phyloP scores from a whole-genome alignment of 139 green algal genomes.

The Nannochloris sp. region DNA sequence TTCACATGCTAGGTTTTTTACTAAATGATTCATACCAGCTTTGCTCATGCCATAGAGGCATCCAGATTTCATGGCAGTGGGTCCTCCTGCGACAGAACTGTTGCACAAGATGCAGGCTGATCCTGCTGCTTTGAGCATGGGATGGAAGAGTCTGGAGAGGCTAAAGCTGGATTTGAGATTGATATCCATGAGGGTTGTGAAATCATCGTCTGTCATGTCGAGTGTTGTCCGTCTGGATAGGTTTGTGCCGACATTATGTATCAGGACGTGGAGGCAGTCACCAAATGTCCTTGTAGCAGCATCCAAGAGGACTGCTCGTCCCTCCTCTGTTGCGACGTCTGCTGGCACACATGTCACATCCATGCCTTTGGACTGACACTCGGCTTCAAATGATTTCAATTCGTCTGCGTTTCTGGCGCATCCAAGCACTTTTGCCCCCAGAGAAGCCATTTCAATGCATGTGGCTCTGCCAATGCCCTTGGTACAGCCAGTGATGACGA shows the following conservation, averaged over 20 bases:
- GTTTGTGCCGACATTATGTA: conserved; percentile 70
- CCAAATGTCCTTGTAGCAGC: conserved; percentile 6
- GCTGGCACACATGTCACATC: conserved; percentile 21
- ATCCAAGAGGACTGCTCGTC: conserved; percentile 11
- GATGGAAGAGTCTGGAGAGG: conserved; percentile 50
- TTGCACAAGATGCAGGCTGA: conserved; percentile 65
- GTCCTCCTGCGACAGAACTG: conserved; percentile 73
- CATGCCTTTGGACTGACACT: conserved; percentile 19
- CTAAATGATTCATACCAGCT: conserved; percentile 86
- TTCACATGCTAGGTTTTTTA: conserved; percentile 71
- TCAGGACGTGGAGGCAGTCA: conserved; percentile 13
- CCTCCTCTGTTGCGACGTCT: conserved; percentile 11
- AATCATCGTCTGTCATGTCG: conserved; percentile 62
- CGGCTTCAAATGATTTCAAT: conserved; percentile 20
- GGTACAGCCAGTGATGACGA: conserved; percentile 55
- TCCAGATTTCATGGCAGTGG: conserved; percentile 61
- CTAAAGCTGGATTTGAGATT: conserved; percentile 75
- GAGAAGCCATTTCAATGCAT: conserved; percentile 44
- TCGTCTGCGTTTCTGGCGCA: conserved; percentile 36
- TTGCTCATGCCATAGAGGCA: conserved; percentile 80
- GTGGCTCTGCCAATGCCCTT: conserved; percentile 51
- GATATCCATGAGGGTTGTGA: conserved; percentile 46
- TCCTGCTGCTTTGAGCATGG: conserved; percentile 38
- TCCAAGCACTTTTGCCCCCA: conserved; percentile 42
- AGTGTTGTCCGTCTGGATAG: conserved; percentile 43